phyloP scores from a whole-genome alignment of 257 asterid species.

The Capsicum rhomboideum region DNA sequence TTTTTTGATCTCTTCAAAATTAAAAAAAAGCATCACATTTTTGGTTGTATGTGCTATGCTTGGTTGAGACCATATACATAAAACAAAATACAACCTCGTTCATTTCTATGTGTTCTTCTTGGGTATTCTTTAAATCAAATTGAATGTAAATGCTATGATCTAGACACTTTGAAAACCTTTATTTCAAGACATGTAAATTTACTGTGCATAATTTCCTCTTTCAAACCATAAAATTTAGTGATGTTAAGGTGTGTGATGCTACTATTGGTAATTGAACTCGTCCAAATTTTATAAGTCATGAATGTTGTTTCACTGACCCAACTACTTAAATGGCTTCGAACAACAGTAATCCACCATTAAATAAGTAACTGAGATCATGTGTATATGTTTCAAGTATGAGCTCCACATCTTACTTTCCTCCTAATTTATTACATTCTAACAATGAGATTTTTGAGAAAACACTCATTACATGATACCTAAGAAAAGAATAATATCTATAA shows the following conservation, averaged over 20 bases:
- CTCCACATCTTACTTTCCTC: not conserved
- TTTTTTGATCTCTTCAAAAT: too few species aligned
- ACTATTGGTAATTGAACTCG: not conserved
- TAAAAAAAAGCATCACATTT: too few species aligned
- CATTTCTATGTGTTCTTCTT: too few species aligned
- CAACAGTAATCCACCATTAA: not conserved
- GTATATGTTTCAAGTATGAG: not conserved
- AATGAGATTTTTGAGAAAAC: too few species aligned
- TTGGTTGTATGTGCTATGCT: too few species aligned
- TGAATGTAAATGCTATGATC: not conserved
- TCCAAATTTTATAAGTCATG: not conserved
- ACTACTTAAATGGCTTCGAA: not conserved
- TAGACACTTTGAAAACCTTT: not conserved
- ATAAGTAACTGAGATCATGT: not conserved
- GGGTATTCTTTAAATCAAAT: too few species aligned
- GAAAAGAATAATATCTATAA: too few species aligned
- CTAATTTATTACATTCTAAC: too few species aligned
- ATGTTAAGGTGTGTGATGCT: not conserved
- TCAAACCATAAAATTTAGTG: not conserved
- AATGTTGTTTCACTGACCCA: not conserved
- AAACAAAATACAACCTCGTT: too few species aligned
- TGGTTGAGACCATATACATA: too few species aligned
- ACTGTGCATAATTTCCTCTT: not conserved
- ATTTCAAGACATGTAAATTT: not conserved
- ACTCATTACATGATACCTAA: too few species aligned